These are phyloP conservation scores for Perilla frutescens DNA, from an alignment of 257 asterid genomes.

Conservation along the genomic window DNA sequence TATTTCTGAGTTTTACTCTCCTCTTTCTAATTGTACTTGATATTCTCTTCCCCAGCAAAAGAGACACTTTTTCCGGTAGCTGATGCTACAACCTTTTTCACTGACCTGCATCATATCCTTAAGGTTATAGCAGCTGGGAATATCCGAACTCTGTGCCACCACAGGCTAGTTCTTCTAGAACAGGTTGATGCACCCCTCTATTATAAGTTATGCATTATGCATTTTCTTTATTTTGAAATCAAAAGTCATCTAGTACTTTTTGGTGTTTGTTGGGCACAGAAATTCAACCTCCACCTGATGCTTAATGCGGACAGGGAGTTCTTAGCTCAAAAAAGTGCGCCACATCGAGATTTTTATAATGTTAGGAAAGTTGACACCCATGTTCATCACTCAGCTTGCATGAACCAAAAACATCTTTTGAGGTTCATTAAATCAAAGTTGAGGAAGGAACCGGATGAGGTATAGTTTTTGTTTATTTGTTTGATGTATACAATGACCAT, in stretches of 20 bases:
- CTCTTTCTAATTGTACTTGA: constrained; percentile 31
- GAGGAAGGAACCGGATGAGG: constrained; percentile 99
- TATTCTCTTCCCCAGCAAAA: constrained; percentile 61
- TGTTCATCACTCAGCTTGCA: constrained; percentile 99
- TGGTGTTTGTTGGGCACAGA: constrained; percentile 51
- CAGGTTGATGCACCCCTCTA: constrained; percentile 58
- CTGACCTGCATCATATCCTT: constrained; percentile 92
- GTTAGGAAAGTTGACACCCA: constrained; percentile 98
- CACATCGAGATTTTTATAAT: constrained; percentile 97
- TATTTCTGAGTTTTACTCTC: constrained; percentile 23
- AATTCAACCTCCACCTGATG: constrained; percentile 98
- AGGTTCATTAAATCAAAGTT: constrained; percentile 93
- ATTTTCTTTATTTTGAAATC: constrained; percentile 22
- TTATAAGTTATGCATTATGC: constrained; percentile 1
- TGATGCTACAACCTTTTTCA: constrained; percentile 92
- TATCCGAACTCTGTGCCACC: constrained; percentile 89
- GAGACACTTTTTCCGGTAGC: constrained; percentile 90
- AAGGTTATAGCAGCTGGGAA: constrained; percentile 96
- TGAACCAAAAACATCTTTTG: constrained; percentile 97
- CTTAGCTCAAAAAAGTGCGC: constrained; percentile 99
- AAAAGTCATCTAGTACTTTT: constrained; percentile 19
- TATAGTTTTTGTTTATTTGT: constrained; percentile 32
- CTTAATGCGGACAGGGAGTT: constrained; percentile 98
- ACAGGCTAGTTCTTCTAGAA: constrained; percentile 90
- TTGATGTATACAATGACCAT: constrained; percentile 25